Evolutionary conservation across 345 rosid genomes (phyloP).

Genomic region (Corchorus capsularis): DNA sequence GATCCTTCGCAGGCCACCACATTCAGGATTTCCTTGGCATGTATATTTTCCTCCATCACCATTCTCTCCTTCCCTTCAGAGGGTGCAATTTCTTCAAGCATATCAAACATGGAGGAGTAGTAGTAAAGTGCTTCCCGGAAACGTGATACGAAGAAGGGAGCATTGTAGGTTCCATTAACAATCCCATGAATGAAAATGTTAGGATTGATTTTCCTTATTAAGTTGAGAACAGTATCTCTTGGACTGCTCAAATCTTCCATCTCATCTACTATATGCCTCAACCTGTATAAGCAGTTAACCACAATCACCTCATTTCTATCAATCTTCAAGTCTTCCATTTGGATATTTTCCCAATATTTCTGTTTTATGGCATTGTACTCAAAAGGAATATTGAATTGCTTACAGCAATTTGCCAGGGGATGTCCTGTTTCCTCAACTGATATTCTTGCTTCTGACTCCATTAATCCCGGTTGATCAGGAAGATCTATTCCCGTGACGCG

Average conservation of each 20-base stretch:
- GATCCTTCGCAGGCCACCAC: constrained; percentile 61
- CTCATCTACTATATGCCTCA: constrained; percentile 50
- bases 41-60: constrained; percentile 45
- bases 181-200: constrained; percentile 42
- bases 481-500: constrained; percentile 52
- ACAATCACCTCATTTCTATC: constrained; percentile 42
- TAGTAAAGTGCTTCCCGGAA: constrained; percentile 58
- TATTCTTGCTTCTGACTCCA: constrained; percentile 43
- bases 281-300: constrained; percentile 39
- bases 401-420: constrained; percentile 38
- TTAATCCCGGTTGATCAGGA: constrained; percentile 44
- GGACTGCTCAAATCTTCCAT: constrained; percentile 41
- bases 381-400: constrained; percentile 47
- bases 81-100: constrained; percentile 46
- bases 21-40: constrained; percentile 47
- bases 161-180: constrained; percentile 45
- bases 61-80: constrained; percentile 41
- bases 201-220: constrained; percentile 46
- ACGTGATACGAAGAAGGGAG: constrained; percentile 51
- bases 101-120: constrained; percentile 54
- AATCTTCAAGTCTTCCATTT: constrained; percentile 46
- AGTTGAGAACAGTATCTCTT: constrained; percentile 42
- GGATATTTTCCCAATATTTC: constrained; percentile 56
- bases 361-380: constrained; percentile 44
- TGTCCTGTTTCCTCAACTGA: constrained; percentile 46